These are phyloP conservation scores for Parathielavia hyrcaniae DNA, from an alignment of 495 filamentous ascomycete species.

Conservation along the genomic window DNA sequence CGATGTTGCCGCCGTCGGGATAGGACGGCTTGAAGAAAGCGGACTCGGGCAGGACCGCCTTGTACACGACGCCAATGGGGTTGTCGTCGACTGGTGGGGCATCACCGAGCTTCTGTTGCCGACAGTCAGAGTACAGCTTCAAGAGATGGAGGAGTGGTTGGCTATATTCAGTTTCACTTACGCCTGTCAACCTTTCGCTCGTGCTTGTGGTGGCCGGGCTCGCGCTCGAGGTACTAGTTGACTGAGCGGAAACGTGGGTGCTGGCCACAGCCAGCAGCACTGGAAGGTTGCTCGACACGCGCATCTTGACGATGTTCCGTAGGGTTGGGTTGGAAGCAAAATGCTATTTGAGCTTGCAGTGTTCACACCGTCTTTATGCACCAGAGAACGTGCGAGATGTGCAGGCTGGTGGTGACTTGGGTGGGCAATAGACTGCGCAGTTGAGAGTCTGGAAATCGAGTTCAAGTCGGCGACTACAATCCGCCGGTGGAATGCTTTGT, in stretches of 20 bases:
- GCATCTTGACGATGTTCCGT: conserved; percentile 22
- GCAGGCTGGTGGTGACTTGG: background rate
- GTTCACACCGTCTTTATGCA: background rate
- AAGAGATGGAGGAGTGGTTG: background rate
- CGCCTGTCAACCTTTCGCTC: conserved; percentile 16
- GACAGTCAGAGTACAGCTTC: conserved; percentile 7
- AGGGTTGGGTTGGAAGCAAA: background rate
- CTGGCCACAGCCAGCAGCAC: conserved; percentile 26
- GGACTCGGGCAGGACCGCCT: conserved; percentile 52
- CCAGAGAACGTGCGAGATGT: background rate
- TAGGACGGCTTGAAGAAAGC: conserved; percentile 42
- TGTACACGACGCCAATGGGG: conserved; percentile 52
- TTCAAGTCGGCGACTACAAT: no score
- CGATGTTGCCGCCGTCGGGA: conserved; percentile 50
- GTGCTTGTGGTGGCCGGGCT: conserved; percentile 11
- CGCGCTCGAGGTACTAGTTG: conserved; percentile 6
- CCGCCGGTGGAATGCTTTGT: background rate
- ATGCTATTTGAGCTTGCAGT: background rate
- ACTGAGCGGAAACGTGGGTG: conserved; percentile 22
- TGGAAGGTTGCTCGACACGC: conserved; percentile 17
- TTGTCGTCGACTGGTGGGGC: conserved; percentile 58
- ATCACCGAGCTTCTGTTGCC: conserved; percentile 40
- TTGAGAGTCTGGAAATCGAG: background rate
- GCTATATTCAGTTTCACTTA: conserved; percentile 16
- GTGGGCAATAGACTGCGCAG: background rate